Evolutionary conservation across 1,284 basidiomycete species (phyloP).

Genomic region (Exobasidium cylindrosporum): DNA sequence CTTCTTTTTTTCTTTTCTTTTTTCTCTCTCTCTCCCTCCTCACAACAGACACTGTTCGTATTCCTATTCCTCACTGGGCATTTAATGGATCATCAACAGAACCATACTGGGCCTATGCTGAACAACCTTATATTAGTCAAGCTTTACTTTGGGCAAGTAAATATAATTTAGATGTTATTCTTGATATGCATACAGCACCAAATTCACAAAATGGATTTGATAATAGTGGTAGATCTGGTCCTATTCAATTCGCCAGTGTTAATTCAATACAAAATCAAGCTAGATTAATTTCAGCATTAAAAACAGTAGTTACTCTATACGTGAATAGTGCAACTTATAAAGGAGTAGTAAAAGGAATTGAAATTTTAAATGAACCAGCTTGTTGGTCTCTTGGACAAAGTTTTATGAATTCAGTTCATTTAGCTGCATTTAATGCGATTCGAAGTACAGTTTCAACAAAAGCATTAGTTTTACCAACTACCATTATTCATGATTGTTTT

Average conservation of each 20-base stretch:
- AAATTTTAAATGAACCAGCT: constrained; percentile 13
- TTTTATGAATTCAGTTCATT: constrained; percentile 42
- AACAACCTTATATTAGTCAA: constrained; percentile 13
- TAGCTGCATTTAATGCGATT: constrained; percentile 46
- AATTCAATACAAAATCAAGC: background rate
- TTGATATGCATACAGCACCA: constrained; percentile 55
- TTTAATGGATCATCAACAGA: constrained; percentile 11
- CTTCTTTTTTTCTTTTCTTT: background rate
- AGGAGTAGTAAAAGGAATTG: constrained; percentile 27
- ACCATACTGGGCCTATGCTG: constrained; percentile 11
- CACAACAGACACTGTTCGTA: constrained; percentile 51
- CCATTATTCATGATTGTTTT: constrained; percentile 55
- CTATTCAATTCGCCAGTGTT: constrained; percentile 11
- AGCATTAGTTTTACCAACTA: constrained; percentile 44
- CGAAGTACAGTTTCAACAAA: constrained; percentile 17
- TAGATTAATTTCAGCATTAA: constrained; percentile 7
- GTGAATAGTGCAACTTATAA: constrained; percentile 18
- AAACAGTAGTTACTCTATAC: constrained; percentile 12
- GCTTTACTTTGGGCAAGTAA: constrained; percentile 18
- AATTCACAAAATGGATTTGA: constrained; percentile 28
- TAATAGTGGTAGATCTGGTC: constrained; percentile 11
- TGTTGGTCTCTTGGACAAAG: constrained; percentile 32
- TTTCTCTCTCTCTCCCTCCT: background rate
- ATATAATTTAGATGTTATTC: constrained; percentile 51
- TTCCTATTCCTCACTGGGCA: constrained; percentile 12